These are phyloP conservation scores for Uncinocarpus reesii DNA, from an alignment of 2,329 filamentous ascomycete species.

Conservation along the genomic window DNA sequence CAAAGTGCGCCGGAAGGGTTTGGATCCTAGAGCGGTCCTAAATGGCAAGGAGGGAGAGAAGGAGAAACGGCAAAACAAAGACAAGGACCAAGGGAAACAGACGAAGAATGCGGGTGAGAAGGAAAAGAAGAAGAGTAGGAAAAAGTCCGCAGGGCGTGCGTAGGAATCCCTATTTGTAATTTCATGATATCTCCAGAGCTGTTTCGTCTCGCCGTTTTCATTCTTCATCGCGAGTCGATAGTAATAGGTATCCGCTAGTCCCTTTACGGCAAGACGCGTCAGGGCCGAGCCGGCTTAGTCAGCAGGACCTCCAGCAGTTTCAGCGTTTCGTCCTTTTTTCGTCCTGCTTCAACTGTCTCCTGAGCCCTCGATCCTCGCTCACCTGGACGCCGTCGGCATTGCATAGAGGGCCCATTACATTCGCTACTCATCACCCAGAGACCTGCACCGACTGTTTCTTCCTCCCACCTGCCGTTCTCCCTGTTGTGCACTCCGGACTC, in stretches of 20 bases:
- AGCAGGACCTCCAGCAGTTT: background rate
- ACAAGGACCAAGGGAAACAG: slow-evolving; percentile 9
- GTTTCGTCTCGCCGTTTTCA: slow-evolving; percentile 1
- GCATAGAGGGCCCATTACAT: slow-evolving; percentile 6
- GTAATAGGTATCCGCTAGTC: background rate
- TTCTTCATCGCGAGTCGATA: background rate
- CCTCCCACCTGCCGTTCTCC: background rate
- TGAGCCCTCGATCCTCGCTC: background rate
- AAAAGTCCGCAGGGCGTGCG: background rate
- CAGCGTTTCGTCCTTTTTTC: background rate
- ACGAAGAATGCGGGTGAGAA: slow-evolving; percentile 1
- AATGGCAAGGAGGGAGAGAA: slow-evolving; percentile 26
- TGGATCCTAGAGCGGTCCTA: slow-evolving; percentile 56
- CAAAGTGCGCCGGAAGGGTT: slow-evolving; percentile 60
- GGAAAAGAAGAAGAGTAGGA: slow-evolving; percentile 5
- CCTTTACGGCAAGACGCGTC: background rate
- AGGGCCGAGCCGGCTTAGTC: background rate
- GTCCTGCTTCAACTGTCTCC: background rate
- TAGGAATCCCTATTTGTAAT: slow-evolving; percentile 22
- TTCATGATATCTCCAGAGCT: slow-evolving; percentile 14
- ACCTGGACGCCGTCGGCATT: background rate
- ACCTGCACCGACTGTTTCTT: background rate
- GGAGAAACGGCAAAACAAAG: slow-evolving; percentile 18
- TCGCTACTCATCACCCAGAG: slow-evolving; percentile 1
- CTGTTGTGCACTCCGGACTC: background rate